phyloP scores from a whole-genome alignment of 2,329 filamentous ascomycete genomes.

The Leptographium radiaticola region DNA sequence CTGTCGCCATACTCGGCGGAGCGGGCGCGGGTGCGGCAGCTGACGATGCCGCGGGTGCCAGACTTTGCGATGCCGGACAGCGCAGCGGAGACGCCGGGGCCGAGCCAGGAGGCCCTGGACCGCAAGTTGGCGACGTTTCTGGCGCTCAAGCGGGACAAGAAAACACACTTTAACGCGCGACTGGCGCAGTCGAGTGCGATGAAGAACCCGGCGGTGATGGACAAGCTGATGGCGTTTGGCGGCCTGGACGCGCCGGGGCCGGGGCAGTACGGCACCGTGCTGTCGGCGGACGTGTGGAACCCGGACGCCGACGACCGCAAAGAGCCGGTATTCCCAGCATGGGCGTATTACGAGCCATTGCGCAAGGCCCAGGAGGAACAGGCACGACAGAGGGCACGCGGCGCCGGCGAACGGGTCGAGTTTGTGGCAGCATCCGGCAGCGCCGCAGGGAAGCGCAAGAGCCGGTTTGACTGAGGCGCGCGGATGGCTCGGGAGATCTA shows the following conservation, averaged over 20 bases:
- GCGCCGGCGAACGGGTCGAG: conserved; percentile 30
- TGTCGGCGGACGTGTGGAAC: conserved; percentile 44
- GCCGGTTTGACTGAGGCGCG: background rate
- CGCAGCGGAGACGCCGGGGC: conserved; percentile 47
- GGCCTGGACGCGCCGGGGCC: conserved; percentile 22
- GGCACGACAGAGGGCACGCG: conserved; percentile 30
- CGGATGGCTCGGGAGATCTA: background rate
- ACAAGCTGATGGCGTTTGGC: conserved; percentile 61
- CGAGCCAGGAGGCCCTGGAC: conserved; percentile 29
- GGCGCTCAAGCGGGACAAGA: conserved; percentile 56
- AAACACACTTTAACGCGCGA: conserved; percentile 66
- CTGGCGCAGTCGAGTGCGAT: conserved; percentile 53
- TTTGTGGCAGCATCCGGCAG: conserved; percentile 28
- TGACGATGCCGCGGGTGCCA: conserved; percentile 60
- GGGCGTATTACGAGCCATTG: conserved; percentile 38
- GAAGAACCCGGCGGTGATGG: conserved; percentile 58
- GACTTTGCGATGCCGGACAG: conserved; percentile 65
- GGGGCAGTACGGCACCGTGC: conserved; percentile 53
- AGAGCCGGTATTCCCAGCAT: conserved; percentile 32
- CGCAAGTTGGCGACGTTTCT: conserved; percentile 64
- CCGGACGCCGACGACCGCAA: conserved; percentile 21
- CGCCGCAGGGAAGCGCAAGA: background rate
- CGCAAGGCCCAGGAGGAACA: conserved; percentile 33
- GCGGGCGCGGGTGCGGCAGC: conserved; percentile 51
- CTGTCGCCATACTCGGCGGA: conserved; percentile 55